Evolutionary conservation across 2,329 filamentous ascomycete species (phyloP).

Genomic region (Xylariaceae sp.): DNA sequence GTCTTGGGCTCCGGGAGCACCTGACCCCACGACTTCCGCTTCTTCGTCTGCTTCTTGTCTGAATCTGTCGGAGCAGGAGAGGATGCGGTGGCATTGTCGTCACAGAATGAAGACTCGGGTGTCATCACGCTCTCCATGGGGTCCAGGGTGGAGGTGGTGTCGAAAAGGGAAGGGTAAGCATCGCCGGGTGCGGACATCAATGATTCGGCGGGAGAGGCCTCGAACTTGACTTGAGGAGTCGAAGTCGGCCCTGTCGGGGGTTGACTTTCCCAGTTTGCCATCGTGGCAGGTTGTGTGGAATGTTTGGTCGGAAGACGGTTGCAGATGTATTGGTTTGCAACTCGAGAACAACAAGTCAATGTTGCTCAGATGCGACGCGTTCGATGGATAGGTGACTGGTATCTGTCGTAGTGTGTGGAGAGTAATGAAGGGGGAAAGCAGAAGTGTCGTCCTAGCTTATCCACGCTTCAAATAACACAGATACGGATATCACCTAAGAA

Average conservation of each 20-base stretch:
- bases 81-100: conserved; percentile 19
- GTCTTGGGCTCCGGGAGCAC: conserved; percentile 96
- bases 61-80: conserved; percentile 19
- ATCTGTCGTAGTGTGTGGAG: neutral
- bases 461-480: conserved; percentile 34
- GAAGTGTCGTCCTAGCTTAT: conserved; percentile 33
- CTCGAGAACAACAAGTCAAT: conserved; percentile 1
- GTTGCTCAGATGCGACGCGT: conserved; percentile 3
- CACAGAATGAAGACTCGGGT: conserved; percentile 35
- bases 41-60: conserved; percentile 74
- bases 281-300: conserved; percentile 20
- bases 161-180: conserved; percentile 46
- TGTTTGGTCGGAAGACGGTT: conserved; percentile 9
- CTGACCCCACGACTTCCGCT: conserved; percentile 98
- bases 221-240: conserved; percentile 44
- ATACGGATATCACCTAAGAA: conserved; percentile 4
- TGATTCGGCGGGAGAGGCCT: conserved; percentile 51
- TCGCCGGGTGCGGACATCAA: conserved; percentile 48
- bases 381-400: conserved; percentile 7
- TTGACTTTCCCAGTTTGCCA: conserved; percentile 36
- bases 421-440: conserved; percentile 17
- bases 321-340: conserved; percentile 1
- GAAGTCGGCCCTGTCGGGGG: conserved; percentile 27
- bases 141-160: conserved; percentile 36
- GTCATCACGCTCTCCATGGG: conserved; percentile 45